Evolutionary conservation across 345 rosid genomes (phyloP), one percentile per base, ranked within the genome.

Genomic region (Anacardium occidentale): DNA sequence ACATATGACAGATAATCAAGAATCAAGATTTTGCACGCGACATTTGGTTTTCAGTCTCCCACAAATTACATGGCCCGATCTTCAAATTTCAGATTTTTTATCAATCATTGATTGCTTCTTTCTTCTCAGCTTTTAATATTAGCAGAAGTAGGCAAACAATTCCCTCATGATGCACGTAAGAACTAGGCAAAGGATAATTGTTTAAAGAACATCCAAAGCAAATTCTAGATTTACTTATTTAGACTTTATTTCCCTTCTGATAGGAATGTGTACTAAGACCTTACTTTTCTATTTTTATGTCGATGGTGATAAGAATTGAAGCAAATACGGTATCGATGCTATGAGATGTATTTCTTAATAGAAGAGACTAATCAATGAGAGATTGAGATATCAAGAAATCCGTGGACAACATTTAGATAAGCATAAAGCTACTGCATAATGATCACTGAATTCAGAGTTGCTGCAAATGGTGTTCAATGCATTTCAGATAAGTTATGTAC

Each of bases 1-100:
- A 66, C 66, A 74, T 72, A 79, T 42, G 83, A 75, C 73, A 29
- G 32, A 76, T 68, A 34, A 75, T 74, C 71, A 77, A 72, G 44
- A 63, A 77, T 59, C 78, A 68, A 75, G 66, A 52, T 59, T 56
- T 70, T 72, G 74, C 5, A 64, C 64, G 57, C 32, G 66, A 78
- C 69, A 60, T 70, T 75, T 64, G 80, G 76, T 66, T 55, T 37
- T 73, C 40, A 72, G 26, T 63, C 69, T 69, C 77, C 68, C 69
- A 77, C 85, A 77, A 15, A n/a, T 54, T 10, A 68, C 47, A 73
- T 77, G 83, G 84, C 78, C 82, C 87, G 20, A 10, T 50, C 50
- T 72, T 25, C 70, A 26, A 7, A 65, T 72, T 61, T 11, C 54
- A 47, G 15, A 8, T 2, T 10, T 10, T 47, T 32, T 32, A 32